phyloP scores from a whole-genome alignment of 78 protist species.

The Cavenderia fasciculata region DNA sequence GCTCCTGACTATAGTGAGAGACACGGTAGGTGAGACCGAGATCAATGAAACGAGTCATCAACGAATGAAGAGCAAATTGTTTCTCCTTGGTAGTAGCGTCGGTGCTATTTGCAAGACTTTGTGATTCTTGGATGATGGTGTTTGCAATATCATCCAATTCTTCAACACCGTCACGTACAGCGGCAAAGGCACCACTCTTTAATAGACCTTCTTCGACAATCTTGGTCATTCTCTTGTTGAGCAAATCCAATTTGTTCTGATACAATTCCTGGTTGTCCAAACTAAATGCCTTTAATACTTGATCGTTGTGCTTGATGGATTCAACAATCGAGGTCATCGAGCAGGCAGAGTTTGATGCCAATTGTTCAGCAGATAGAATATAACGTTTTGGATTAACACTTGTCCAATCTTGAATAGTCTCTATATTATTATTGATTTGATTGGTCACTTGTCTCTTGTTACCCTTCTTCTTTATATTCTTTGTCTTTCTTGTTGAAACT shows the following conservation, averaged over 20 bases:
- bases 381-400: not conserved
- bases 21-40: constrained; percentile 8
- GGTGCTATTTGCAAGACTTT: not conserved
- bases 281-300: no score
- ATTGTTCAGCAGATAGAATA: no score
- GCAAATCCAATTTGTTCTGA: constrained; percentile 13
- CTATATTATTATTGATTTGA: not conserved
- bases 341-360: no score
- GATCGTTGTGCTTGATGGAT: no score
- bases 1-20: constrained; percentile 29
- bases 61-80: constrained; percentile 17
- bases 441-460: no score
- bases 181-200: constrained; percentile 9
- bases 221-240: not conserved
- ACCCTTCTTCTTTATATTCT: not conserved
- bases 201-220: constrained; percentile 31
- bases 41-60: constrained; percentile 10
- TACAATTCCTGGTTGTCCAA: constrained; percentile 5
- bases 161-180: constrained; percentile 47
- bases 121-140: constrained; percentile 21
- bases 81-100: constrained; percentile 27
- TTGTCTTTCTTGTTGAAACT: not conserved
- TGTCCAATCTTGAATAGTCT: not conserved
- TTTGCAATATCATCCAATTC: not conserved
- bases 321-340: no score